Conservation (phyloP, 75 land plant species). For the Ceratopteris richardii region DNA sequence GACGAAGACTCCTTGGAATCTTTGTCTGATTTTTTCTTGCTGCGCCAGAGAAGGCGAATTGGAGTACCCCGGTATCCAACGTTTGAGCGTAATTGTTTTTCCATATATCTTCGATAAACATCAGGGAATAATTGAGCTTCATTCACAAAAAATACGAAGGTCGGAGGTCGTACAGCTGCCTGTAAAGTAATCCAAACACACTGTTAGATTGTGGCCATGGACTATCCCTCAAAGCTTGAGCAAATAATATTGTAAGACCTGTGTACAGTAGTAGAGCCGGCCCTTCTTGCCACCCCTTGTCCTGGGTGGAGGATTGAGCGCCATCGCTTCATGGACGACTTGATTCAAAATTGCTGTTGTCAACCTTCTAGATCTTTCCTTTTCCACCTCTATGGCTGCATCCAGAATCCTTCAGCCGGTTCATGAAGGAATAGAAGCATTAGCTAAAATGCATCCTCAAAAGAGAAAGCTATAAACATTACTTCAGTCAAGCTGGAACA, state of each 20-base stretch:
- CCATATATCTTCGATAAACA: constrained; percentile 87
- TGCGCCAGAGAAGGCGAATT: constrained; percentile 90
- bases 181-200: constrained; percentile 21
- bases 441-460: no score
- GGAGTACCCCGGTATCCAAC: constrained; percentile 92
- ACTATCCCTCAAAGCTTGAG: no score
- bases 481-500: no score
- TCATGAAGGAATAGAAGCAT: constrained; percentile 9
- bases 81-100: constrained; percentile 80
- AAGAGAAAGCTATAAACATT: no score
- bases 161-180: constrained; percentile 93
- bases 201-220: neutral
- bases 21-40: constrained; percentile 66
- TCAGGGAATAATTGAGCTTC: constrained; percentile 88
- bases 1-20: constrained; percentile 25
- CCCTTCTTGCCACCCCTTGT: constrained; percentile 90
- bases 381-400: constrained; percentile 64
- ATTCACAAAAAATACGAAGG: constrained; percentile 97
- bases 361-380: constrained; percentile 80
- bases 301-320: constrained; percentile 86
- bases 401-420: constrained; percentile 67
- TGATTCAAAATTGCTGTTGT: constrained; percentile 78
- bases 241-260: constrained; percentile 31
- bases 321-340: constrained; percentile 76
- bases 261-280: constrained; percentile 80